phyloP scores from a whole-genome alignment of 2,329 filamentous ascomycete genomes.

The Aschersonia sp. region DNA sequence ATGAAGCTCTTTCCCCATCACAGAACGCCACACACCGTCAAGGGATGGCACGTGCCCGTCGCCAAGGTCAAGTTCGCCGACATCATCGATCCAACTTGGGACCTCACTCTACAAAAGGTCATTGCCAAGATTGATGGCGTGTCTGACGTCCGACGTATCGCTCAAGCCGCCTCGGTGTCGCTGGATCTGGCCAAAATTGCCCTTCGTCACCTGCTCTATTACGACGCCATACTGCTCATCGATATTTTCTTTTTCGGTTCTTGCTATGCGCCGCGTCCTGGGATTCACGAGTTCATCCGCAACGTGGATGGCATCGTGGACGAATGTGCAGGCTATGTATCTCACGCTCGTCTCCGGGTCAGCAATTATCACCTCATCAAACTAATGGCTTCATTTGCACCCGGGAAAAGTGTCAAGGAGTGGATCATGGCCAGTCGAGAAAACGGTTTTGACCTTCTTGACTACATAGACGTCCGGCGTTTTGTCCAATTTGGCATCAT shows the following conservation, averaged over 20 bases:
- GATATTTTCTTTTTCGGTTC: constrained; percentile 92
- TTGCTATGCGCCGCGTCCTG: constrained; percentile 71
- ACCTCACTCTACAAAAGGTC: constrained; percentile 65
- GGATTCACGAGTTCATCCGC: constrained; percentile 65
- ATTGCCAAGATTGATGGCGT: constrained; percentile 83
- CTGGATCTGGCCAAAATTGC: constrained; percentile 75
- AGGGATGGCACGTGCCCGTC: constrained; percentile 84
- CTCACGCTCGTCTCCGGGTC: constrained; percentile 28
- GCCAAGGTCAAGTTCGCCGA: constrained; percentile 50
- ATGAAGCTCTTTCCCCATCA: constrained; percentile 89
- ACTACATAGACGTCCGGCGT: constrained; percentile 72
- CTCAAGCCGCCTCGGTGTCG: constrained; percentile 72
- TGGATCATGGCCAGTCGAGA: constrained; percentile 70
- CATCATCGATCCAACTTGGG: constrained; percentile 55
- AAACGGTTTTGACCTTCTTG: constrained; percentile 48
- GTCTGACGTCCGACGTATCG: constrained; percentile 76
- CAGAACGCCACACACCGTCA: constrained; percentile 60
- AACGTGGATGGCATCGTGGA: constrained; percentile 64
- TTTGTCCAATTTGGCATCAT: constrained; percentile 94
- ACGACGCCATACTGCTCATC: constrained; percentile 77
- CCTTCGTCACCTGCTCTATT: constrained; percentile 81
- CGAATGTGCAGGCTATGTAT: constrained; percentile 79
- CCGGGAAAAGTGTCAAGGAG: constrained; percentile 71
- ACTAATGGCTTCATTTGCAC: constrained; percentile 73
- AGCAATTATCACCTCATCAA: constrained; percentile 57